These are phyloP conservation scores for Xylaria sp. DNA, from an alignment of 2,329 filamentous ascomycete species.

Conservation along the genomic window DNA sequence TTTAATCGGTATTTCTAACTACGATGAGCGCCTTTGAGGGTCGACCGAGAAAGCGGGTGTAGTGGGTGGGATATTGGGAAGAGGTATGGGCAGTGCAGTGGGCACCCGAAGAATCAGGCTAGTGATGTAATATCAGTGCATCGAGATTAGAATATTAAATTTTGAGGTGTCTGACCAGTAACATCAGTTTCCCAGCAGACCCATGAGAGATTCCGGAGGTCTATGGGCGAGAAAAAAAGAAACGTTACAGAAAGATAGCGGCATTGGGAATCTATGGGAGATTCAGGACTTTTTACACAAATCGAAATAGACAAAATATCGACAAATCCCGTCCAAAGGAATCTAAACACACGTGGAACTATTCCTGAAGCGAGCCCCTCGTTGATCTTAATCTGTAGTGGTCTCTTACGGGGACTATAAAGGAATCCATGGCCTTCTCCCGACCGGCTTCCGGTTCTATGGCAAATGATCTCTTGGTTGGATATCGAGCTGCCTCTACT, in stretches of 20 bases:
- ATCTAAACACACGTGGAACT: constrained; percentile 2
- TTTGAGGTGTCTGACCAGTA: no score
- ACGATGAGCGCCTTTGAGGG: not conserved
- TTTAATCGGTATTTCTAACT: not conserved
- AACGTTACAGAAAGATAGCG: no score
- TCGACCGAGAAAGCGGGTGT: not conserved
- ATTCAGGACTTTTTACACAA: not conserved
- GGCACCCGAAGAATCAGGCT: not conserved
- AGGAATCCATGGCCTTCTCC: constrained; percentile 6
- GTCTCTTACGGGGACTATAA: constrained; percentile 13
- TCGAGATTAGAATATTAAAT: no score
- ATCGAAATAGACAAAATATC: not conserved
- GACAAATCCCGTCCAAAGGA: not conserved
- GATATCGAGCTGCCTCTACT: constrained; percentile 33
- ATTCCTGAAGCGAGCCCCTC: constrained; percentile 15
- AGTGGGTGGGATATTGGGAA: not conserved
- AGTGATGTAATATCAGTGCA: not conserved
- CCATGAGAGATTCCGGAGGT: no score
- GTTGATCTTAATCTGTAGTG: constrained; percentile 26
- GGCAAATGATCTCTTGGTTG: constrained; percentile 26
- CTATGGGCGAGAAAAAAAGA: not conserved
- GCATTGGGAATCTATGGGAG: not conserved
- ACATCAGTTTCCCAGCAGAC: no score
- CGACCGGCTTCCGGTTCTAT: constrained; percentile 25
- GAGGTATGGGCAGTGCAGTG: not conserved